A percentile compares a stretch with the other conserved stretches of the same genome.
Evolutionary conservation across 176 grass and related monocot species (phyloP).

Genomic region (Oryza officinalis): DNA sequence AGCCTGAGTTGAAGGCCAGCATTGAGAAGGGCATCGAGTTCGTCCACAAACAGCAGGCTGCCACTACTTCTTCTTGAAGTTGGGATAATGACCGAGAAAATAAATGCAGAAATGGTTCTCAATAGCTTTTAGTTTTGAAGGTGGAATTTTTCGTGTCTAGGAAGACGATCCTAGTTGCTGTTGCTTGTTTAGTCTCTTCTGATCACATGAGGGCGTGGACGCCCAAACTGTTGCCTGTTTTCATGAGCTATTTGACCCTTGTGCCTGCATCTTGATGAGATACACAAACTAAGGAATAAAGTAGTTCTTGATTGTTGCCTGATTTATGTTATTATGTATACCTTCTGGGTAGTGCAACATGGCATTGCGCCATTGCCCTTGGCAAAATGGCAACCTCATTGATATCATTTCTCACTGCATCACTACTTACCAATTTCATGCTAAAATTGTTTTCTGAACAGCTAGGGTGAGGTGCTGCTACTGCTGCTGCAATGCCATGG

Average conservation of each 20-base stretch:
- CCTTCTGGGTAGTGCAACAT: neutral
- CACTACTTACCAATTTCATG: neutral
- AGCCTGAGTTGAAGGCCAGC: conserved; percentile 74
- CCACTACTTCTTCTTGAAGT: conserved; percentile 61
- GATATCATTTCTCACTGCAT: neutral
- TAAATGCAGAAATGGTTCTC: conserved; percentile 26
- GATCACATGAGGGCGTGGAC: neutral
- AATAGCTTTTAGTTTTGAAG: conserved; percentile 55
- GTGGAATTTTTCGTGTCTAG: conserved; percentile 40
- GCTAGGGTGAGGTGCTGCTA: neutral
- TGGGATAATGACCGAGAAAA: conserved; percentile 16
- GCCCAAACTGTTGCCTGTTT: neutral
- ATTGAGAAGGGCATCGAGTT: conserved; percentile 79
- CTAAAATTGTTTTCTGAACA: neutral
- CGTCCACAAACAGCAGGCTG: conserved; percentile 41
- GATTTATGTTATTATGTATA: neutral
- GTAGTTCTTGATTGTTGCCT: conserved; percentile 1
- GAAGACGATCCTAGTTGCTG: conserved; percentile 15
- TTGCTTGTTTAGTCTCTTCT: conserved; percentile 29
- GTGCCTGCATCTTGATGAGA: conserved; percentile 20
- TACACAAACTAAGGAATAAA: conserved; percentile 27
- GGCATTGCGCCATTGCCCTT: neutral
- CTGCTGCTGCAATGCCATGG: neutral
- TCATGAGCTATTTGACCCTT: conserved; percentile 13
- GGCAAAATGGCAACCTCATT: neutral